Percentiles rank a stretch among this genome's conserved stretches.
These are phyloP conservation scores for Fusarium sublunatum DNA, from an alignment of 2,329 filamentous ascomycete species.

Conservation along the genomic window DNA sequence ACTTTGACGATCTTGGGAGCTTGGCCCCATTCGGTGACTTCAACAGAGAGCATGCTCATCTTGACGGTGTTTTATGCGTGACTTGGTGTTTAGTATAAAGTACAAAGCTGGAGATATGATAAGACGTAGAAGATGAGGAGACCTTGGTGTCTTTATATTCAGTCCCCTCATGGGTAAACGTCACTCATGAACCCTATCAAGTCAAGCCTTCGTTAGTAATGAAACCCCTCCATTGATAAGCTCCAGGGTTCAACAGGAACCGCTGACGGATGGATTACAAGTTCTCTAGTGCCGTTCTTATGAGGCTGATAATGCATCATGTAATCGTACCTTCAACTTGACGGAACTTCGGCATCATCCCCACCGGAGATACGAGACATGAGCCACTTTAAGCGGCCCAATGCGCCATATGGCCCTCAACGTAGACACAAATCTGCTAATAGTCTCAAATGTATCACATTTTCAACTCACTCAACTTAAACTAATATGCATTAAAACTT, in stretches of 20 bases:
- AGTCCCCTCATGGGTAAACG: background rate
- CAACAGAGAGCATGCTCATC: slow-evolving; percentile 52
- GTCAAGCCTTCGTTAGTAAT: slow-evolving; percentile 22
- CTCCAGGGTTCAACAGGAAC: background rate
- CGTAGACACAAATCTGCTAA: background rate
- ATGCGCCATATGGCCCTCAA: background rate
- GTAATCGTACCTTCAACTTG: slow-evolving; percentile 27
- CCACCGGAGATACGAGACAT: background rate
- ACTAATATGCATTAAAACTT: slow-evolving; percentile 40
- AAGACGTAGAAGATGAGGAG: background rate
- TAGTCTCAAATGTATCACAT: background rate
- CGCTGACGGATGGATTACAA: background rate
- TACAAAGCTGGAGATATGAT: background rate
- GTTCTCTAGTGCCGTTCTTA: no score
- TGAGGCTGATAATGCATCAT: slow-evolving; percentile 18
- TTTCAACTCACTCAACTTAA: background rate
- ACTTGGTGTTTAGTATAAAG: background rate
- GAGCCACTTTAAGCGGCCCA: background rate
- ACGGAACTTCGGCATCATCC: slow-evolving; percentile 37
- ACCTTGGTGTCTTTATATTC: slow-evolving; percentile 29
- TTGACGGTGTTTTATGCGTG: background rate
- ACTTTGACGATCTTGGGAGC: slow-evolving; percentile 46
- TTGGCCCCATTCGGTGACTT: slow-evolving; percentile 55
- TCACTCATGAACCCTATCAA: slow-evolving; percentile 3
- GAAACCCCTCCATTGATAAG: slow-evolving; percentile 29